Base-by-base conservation (phyloP, 352 stramenopile genomes). In the Globisporangium paroecandrum region DNA sequence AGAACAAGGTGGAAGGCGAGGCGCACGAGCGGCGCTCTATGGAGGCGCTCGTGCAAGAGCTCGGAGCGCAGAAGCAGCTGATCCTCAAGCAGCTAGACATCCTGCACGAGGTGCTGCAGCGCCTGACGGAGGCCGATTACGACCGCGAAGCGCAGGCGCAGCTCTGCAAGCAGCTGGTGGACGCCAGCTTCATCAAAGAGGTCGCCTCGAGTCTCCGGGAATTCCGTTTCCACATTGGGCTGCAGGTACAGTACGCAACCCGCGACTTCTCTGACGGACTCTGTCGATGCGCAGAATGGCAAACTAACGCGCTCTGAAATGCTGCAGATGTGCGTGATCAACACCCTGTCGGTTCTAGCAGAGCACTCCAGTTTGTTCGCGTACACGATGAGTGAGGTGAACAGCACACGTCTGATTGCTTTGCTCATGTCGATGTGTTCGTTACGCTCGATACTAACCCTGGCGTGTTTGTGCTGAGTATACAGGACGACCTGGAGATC, bases 371-470 rank as follows among this genome's bases (percentile, higher is more conserved):
- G 73, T 13, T 56, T 89, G 15, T 81, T 87, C 57, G 83, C 83
- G 7, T 89, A 80, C 51, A 79, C 79, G 71, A 87, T 91, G 82
- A 75, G 67, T 18, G 77, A 89, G 72, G 77, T 87, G 43, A 55
- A 32, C 38, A 8, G 65, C 12, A 25, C 56, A 20, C 13, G 24
- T 66, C 53, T 8, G 9, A 15, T 41, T 34, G 2, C 15, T 22
- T 38, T 69, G n/a, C 29, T 53, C 9, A 18, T 47, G 2, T 41
- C 24, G 9, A 51, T 7, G 18, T 22, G 15, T 10, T n/a, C 32
- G n/a, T 12, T 58, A 54, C 22, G 3, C 27, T 46, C 15, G 15
- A 49, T 47, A 32, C 12, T 18, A 49, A 64, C 32, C 58, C 36
- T 27, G 8, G 15, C 20, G 27, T 43, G 15, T 46, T 20, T 4